Evolutionary conservation across 768 basidiomycete species (phyloP), one percentile per base, ranked within the genome.

Genomic region (Lentinula sp.): DNA sequence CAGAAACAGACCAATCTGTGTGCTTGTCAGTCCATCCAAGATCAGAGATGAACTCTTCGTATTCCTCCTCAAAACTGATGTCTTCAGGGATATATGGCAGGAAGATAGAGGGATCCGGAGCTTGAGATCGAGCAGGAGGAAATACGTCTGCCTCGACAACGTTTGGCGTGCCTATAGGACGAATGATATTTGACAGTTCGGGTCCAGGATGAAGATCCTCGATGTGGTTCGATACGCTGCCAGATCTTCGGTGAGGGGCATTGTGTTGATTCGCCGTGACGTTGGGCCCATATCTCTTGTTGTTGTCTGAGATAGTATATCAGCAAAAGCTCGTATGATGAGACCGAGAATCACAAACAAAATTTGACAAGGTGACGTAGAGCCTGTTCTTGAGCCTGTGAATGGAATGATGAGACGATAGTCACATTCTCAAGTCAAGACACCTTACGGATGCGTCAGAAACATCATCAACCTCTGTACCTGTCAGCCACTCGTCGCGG

Each of bases 401-500:
- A 46, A 58, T 18, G 35, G 54, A 42, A 56, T 21, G 57, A 49
- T 31, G 18, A 37, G 7, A 40, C 63, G 42, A 61, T 64, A 32
- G 28, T 18, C 16, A 57, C 18, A 46, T 45, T 43, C 55, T 23
- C 42, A 15, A 13, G 58, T 53, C 40, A 37, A 40, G 23, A 42
- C 4, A 28, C 67, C 76, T 65, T 65, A 94, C 94, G 76, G 93
- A 85, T 34, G 96, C 94, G 67, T 96, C 96, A n/a, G 87, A 78
- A 57, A 88, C 89, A 64, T 92, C 91, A 64, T 98, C 96, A 9
- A 92, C 87, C 71, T 98, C 96, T 13, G 86, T 87, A 0, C 93
- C 93, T 11, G 94, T 90, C 45, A 99, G 80, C 97, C 97, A 99
- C 69, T 98, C 97, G 72, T 99, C 97, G 18, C 96, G 84, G 45